phyloP scores from a whole-genome alignment of 2,329 filamentous ascomycete species.

The Cercospora sp. region DNA sequence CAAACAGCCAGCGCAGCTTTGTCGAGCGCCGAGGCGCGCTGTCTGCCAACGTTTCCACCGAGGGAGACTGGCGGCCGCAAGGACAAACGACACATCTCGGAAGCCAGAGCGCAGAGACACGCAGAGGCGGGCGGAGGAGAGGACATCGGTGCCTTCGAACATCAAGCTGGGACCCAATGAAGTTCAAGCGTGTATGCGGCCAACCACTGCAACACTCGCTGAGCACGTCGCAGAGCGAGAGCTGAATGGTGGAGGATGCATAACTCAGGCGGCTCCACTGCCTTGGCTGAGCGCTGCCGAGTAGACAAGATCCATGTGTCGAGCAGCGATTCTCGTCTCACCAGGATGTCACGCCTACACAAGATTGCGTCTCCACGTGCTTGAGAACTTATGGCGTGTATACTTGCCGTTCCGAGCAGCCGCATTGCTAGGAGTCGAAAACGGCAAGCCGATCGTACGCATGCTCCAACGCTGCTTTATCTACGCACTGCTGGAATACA shows the following conservation, averaged over 20 bases:
- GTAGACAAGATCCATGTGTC: background rate
- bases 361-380: background rate
- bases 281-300: background rate
- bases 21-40: background rate
- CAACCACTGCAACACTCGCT: background rate
- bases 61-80: background rate
- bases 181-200: background rate
- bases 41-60: background rate
- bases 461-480: background rate
- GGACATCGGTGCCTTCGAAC: background rate
- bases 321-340: background rate
- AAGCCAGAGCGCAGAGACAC: background rate
- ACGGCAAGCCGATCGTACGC: background rate
- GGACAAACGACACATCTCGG: background rate
- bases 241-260: background rate
- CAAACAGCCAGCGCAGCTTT: background rate
- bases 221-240: background rate
- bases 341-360: background rate
- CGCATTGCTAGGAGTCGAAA: background rate
- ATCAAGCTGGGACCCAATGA: background rate
- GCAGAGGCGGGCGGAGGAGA: background rate
- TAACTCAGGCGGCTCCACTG: background rate
- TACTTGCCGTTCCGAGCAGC: background rate
- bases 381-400: background rate
- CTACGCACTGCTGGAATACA: background rate